Evolutionary conservation across 345 rosid species (phyloP).

Genomic region (Acer campestre): DNA sequence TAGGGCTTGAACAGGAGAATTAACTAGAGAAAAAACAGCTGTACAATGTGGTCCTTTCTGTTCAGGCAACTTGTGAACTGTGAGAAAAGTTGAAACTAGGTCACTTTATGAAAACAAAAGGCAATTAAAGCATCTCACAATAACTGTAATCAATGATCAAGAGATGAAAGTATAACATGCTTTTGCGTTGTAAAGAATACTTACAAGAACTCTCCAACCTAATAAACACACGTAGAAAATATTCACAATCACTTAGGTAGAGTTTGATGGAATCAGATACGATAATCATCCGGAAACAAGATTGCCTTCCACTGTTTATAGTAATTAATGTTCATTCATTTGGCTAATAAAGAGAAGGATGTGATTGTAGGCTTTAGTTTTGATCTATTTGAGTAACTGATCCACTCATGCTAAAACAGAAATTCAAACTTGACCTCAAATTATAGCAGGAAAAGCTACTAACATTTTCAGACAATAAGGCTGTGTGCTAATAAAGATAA

Average conservation of each 20-base stretch:
- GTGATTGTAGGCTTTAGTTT: neutral
- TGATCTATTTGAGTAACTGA: neutral
- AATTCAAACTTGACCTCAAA: neutral
- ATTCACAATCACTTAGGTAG: constrained; percentile 9
- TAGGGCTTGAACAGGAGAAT: constrained; percentile 40
- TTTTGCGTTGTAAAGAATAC: constrained; percentile 1
- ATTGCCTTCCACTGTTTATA: neutral
- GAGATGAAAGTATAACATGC: neutral
- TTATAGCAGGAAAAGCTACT: neutral
- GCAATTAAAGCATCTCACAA: neutral
- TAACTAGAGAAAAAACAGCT: constrained; percentile 42
- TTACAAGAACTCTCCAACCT: constrained; percentile 7
- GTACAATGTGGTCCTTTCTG: constrained; percentile 41
- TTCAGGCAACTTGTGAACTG: constrained; percentile 43
- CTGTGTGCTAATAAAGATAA: neutral
- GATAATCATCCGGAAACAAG: neutral
- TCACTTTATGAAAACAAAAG: constrained; percentile 19
- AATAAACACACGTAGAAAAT: neutral
- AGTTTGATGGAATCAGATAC: neutral
- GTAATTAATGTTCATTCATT: neutral
- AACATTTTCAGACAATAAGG: neutral
- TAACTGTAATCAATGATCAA: constrained; percentile 10
- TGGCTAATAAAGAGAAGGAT: neutral
- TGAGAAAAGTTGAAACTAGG: constrained; percentile 11
- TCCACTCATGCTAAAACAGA: neutral